A percentile compares a stretch with the other conserved stretches of the same genome.
These are phyloP conservation scores for Rauvolfia tetraphylla DNA, from an alignment of 257 asterid species.

Conservation along the genomic window DNA sequence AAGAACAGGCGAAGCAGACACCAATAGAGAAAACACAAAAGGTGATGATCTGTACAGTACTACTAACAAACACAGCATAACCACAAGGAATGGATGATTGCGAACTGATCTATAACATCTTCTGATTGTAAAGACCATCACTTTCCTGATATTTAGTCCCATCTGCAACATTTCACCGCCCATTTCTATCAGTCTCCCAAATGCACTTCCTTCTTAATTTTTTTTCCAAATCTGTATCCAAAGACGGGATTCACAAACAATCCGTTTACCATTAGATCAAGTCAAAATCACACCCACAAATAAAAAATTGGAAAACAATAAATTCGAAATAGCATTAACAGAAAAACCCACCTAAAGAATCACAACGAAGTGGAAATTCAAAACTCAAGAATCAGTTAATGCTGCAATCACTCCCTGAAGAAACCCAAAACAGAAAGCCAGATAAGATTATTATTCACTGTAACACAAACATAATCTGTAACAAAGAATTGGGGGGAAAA, in stretches of 20 bases:
- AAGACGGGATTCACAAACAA: constrained; percentile 25
- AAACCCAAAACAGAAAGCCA: constrained; percentile 21
- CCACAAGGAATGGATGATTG: constrained; percentile 74
- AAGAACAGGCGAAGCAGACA: constrained; percentile 74
- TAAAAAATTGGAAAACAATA: constrained; percentile 15
- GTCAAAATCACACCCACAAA: constrained; percentile 18
- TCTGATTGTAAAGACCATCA: constrained; percentile 43
- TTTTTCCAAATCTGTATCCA: constrained; percentile 39
- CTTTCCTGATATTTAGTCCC: constrained; percentile 52
- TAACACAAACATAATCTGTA: background rate
- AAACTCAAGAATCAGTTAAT: constrained; percentile 16
- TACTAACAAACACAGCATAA: constrained; percentile 58
- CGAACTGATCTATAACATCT: constrained; percentile 51
- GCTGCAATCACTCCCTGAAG: constrained; percentile 33
- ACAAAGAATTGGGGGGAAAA: background rate
- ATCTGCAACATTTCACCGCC: constrained; percentile 45
- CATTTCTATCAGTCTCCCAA: constrained; percentile 34
- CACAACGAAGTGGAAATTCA: constrained; percentile 11
- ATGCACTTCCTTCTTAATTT: background rate
- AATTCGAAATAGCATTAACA: constrained; percentile 13
- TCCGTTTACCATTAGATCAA: constrained; percentile 39
- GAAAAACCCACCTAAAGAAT: constrained; percentile 33
- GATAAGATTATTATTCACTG: constrained; percentile 3
- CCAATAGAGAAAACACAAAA: constrained; percentile 61
- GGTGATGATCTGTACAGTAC: constrained; percentile 69